These are phyloP conservation scores for Bretziella fagacearum DNA, from an alignment of 2,329 filamentous ascomycete species.

Conservation along the genomic window DNA sequence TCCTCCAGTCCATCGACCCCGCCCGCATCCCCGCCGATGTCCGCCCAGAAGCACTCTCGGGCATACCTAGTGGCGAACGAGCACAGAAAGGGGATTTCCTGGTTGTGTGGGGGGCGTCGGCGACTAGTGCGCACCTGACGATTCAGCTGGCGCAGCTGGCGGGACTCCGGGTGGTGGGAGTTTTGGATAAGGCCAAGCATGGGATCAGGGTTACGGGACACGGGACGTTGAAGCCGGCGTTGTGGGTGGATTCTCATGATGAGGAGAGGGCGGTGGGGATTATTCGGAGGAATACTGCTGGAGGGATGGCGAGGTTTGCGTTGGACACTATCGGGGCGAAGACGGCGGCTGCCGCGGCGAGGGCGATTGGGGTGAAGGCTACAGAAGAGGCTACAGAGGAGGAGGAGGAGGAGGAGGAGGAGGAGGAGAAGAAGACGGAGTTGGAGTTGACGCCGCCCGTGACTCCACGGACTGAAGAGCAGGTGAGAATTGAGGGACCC, in stretches of 20 bases:
- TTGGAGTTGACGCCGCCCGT: conserved; percentile 10
- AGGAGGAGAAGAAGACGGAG: no score
- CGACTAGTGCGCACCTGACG: conserved; percentile 49
- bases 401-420: no score
- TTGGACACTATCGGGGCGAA: conserved; percentile 52
- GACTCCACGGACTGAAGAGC: neutral
- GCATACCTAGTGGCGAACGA: conserved; percentile 28
- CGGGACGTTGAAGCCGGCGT: conserved; percentile 32
- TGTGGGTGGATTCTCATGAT: conserved; percentile 53
- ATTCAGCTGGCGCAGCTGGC: conserved; percentile 51
- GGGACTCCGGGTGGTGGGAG: conserved; percentile 45
- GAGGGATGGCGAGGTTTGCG: conserved; percentile 43
- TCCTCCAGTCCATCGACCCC: conserved; percentile 30
- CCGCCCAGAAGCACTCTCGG: conserved; percentile 41
- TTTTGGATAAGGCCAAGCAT: conserved; percentile 51
- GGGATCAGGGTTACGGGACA: conserved; percentile 38
- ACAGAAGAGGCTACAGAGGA: conserved; percentile 17
- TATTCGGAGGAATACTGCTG: conserved; percentile 39
- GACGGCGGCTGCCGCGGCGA: conserved; percentile 39
- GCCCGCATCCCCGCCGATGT: conserved; percentile 43
- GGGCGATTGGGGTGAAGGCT: conserved; percentile 27
- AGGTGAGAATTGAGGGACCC: neutral
- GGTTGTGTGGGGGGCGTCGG: conserved; percentile 56
- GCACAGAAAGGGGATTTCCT: conserved; percentile 49
- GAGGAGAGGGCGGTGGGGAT: conserved; percentile 47